A percentile compares a stretch with the other conserved stretches of the same genome.
Evolutionary conservation across 331 rosid species (phyloP).

Genomic region (Prunus yedoensis): DNA sequence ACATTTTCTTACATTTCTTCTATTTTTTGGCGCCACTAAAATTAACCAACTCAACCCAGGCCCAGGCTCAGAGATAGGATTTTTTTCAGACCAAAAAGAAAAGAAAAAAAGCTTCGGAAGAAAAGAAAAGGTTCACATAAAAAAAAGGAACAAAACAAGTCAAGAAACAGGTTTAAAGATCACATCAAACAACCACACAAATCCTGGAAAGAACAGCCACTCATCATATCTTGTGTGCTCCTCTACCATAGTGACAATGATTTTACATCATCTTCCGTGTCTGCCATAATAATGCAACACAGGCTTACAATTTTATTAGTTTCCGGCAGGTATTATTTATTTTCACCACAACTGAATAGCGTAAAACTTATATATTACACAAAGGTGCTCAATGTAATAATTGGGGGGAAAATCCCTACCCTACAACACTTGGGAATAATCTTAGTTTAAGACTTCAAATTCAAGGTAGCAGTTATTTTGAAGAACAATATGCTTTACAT

Average conservation of each 20-base stretch:
- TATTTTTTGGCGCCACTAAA: too few relatives aligned
- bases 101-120: too few relatives aligned
- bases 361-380: slow-evolving; percentile 8
- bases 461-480: slow-evolving; percentile 13
- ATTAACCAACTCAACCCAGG: too few relatives aligned
- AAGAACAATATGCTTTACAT: slow-evolving; percentile 23
- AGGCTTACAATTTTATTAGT: not conserved
- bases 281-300: not conserved
- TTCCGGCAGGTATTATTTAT: not conserved
- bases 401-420: slow-evolving; percentile 18
- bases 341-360: not conserved
- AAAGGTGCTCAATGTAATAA: slow-evolving; percentile 12
- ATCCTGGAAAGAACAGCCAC: not conserved
- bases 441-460: slow-evolving; percentile 14
- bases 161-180: not conserved
- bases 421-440: slow-evolving; percentile 17
- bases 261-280: slow-evolving; percentile 4
- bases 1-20: too few relatives aligned
- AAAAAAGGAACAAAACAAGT: too few relatives aligned
- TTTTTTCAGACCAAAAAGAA: too few relatives aligned
- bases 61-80: too few relatives aligned
- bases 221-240: too few relatives aligned
- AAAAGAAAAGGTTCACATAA: too few relatives aligned
- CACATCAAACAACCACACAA: not conserved
- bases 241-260: not conserved